phyloP scores from a whole-genome alignment of 176 grass and related monocot genomes.

The Leersia perrieri region DNA sequence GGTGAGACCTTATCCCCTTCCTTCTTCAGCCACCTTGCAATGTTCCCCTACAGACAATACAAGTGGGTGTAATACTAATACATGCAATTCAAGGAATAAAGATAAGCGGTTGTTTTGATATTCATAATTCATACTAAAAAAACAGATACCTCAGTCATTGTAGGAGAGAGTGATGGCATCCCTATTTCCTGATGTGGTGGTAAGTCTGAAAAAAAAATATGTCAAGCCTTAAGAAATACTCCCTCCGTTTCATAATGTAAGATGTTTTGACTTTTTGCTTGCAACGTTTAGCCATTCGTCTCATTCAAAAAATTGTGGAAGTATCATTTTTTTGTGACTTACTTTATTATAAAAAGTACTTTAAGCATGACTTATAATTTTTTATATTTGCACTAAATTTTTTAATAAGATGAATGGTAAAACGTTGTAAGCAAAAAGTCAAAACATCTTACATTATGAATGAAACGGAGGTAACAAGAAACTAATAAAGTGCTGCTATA shows the following conservation, averaged over 20 bases:
- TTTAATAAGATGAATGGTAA: too few relatives aligned
- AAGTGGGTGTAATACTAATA: constrained; percentile 7
- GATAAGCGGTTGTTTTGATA: not conserved
- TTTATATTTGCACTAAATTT: too few relatives aligned
- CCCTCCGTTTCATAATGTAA: too few relatives aligned
- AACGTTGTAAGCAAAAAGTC: too few relatives aligned
- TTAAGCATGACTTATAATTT: too few relatives aligned
- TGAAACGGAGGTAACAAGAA: too few relatives aligned
- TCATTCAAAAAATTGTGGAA: too few relatives aligned
- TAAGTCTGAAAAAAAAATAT: constrained; percentile 50
- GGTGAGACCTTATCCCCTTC: constrained; percentile 92
- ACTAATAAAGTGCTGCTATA: not conserved
- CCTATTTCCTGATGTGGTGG: constrained; percentile 84
- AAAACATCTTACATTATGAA: too few relatives aligned
- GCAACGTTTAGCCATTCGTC: too few relatives aligned
- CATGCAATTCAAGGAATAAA: not conserved
- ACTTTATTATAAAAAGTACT: too few relatives aligned
- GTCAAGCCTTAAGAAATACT: not conserved
- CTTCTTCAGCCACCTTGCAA: constrained; percentile 93
- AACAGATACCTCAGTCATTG: constrained; percentile 89
- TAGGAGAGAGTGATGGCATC: constrained; percentile 96
- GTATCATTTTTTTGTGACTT: too few relatives aligned
- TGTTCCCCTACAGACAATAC: constrained; percentile 77
- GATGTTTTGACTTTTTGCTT: too few relatives aligned
- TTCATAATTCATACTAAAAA: not conserved